Percentiles rank a stretch among this genome's conserved stretches.
Conservation (phyloP, 1,139 yeast species). For the Suhomyces panamericanus region DNA sequence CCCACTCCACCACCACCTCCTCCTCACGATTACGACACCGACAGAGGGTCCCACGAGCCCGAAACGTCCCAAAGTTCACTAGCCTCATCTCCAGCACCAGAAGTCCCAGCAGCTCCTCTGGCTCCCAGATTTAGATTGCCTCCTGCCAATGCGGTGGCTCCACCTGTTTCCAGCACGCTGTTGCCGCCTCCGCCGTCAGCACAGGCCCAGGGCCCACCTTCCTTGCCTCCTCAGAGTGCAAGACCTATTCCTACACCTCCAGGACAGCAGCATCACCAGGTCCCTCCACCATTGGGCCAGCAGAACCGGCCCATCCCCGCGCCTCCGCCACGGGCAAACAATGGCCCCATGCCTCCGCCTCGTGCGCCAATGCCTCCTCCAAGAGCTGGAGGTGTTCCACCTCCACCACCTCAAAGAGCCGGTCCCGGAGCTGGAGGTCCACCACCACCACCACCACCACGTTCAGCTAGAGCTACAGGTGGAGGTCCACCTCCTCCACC, state of each 20-base stretch:
- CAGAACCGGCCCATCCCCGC: conserved; percentile 5
- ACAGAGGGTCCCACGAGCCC: background rate
- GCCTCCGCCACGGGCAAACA: conserved; percentile 1
- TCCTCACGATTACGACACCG: conserved; percentile 1
- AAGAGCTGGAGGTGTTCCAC: conserved; percentile 17
- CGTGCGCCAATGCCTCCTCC: conserved; percentile 10
- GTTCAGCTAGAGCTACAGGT: conserved; percentile 19
- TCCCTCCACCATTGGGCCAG: conserved; percentile 10
- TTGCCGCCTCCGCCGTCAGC: conserved; percentile 14
- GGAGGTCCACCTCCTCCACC: conserved; percentile 30
- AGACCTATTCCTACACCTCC: conserved; percentile 19
- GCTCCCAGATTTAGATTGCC: conserved; percentile 28
- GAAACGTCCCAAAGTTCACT: conserved; percentile 18
- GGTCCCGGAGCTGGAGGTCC: conserved; percentile 10
- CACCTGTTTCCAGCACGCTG: conserved; percentile 16
- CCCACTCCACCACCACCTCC: conserved; percentile 3
- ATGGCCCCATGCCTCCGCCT: background rate
- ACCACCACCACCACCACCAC: conserved; percentile 28
- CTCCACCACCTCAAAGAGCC: conserved; percentile 16
- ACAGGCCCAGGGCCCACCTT: conserved; percentile 5
- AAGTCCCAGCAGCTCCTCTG: conserved; percentile 17
- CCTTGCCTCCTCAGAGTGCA: conserved; percentile 7
- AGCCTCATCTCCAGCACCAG: conserved; percentile 16
- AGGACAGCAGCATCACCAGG: conserved; percentile 11
- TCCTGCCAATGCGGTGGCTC: conserved; percentile 30